Conservation (phyloP, 192 early-diverging fungal species). For the Coemansia reversa region DNA sequence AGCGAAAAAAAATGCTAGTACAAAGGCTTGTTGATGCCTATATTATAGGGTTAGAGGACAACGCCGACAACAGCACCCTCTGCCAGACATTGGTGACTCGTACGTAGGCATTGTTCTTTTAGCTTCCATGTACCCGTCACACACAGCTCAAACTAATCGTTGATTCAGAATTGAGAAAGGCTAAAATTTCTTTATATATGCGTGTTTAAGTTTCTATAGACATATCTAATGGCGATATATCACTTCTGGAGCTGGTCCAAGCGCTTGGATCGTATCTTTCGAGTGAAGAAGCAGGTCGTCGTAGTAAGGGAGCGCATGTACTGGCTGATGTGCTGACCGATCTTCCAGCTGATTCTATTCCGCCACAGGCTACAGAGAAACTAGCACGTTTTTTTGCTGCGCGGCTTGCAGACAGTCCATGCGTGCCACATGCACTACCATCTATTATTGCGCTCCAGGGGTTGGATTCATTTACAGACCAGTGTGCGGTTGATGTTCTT, state of each 20-base stretch:
- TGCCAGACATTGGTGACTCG: conserved; percentile 25
- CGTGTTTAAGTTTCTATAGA: conserved; percentile 15
- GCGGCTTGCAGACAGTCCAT: conserved; percentile 69
- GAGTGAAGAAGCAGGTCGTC: conserved; percentile 76
- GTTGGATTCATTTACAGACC: conserved; percentile 60
- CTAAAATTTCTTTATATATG: background rate
- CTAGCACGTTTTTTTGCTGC: conserved; percentile 75
- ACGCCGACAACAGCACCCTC: conserved; percentile 42
- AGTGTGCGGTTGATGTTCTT: conserved; percentile 57
- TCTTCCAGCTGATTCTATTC: conserved; percentile 33
- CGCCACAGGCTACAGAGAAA: conserved; percentile 42
- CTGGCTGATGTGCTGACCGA: conserved; percentile 63
- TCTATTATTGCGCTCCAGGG: conserved; percentile 63
- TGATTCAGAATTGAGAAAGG: background rate
- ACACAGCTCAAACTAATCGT: background rate
- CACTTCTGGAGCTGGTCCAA: conserved; percentile 77
- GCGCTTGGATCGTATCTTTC: conserved; percentile 74
- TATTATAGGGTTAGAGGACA: conserved; percentile 48
- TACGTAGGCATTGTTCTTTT: conserved; percentile 5
- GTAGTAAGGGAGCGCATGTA: conserved; percentile 77
- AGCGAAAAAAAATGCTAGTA: conserved; percentile 25
- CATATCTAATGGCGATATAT: conserved; percentile 55
- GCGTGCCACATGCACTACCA: conserved; percentile 65
- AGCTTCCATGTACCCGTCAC: background rate
- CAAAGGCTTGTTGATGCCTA: conserved; percentile 54